A percentile compares a stretch with the other conserved stretches of the same genome.
Conservation (phyloP, 1,139 yeast genomes). For the Debaryomycetaceae sp. region DNA sequence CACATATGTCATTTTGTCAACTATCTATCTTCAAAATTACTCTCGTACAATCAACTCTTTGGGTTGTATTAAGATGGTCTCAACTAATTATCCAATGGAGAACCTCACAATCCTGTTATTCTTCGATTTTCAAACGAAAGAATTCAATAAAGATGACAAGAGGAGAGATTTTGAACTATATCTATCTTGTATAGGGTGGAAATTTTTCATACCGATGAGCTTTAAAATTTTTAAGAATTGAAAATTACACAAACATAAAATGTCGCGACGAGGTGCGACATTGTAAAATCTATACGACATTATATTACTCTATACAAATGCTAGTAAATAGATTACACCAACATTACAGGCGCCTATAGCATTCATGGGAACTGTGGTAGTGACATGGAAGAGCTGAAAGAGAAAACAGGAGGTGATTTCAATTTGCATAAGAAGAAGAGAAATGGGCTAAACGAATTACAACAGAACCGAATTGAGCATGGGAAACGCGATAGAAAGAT, state of each 20-base stretch:
- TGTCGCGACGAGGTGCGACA: neutral
- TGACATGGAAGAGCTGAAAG: neutral
- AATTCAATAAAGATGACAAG: neutral
- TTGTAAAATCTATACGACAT: neutral
- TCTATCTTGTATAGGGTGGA: slow-evolving; percentile 11
- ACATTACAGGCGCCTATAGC: too few relatives aligned
- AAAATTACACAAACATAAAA: slow-evolving; percentile 3
- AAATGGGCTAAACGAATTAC: slow-evolving; percentile 4
- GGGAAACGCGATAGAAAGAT: slow-evolving; percentile 12
- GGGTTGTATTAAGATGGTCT: neutral
- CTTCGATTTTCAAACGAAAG: neutral
- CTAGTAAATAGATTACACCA: neutral
- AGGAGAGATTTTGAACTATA: neutral
- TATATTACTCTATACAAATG: neutral
- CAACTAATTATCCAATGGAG: neutral
- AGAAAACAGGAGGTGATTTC: neutral
- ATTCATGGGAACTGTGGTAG: neutral
- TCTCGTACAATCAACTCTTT: neutral
- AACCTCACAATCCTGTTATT: neutral
- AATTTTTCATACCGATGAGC: slow-evolving; percentile 13
- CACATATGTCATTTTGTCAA: slow-evolving; percentile 73
- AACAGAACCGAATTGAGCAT: slow-evolving; percentile 2
- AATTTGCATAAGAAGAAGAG: slow-evolving; percentile 1
- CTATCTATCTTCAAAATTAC: neutral
- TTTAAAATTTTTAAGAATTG: slow-evolving; percentile 5